Conservation (phyloP, 2,329 filamentous ascomycete species). For the Stromatinia cepivora region DNA sequence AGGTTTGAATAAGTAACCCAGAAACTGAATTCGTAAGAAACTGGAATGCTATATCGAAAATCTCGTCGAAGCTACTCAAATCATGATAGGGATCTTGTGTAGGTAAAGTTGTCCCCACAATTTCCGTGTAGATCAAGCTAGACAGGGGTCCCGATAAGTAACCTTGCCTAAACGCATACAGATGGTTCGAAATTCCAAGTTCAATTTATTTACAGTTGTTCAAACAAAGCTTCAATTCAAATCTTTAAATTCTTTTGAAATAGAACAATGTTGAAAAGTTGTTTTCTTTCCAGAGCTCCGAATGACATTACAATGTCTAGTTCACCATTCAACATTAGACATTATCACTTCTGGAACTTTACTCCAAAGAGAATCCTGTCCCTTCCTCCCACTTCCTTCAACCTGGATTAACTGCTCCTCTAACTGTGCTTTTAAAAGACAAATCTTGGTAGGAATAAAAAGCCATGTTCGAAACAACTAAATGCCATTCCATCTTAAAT, state of each 20-base stretch:
- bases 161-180: neutral
- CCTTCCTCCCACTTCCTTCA: neutral
- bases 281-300: too few species aligned
- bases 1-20: neutral
- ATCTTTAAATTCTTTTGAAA: too few species aligned
- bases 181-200: neutral
- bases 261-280: neutral
- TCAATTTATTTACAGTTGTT: neutral
- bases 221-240: too few species aligned
- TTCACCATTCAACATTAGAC: neutral
- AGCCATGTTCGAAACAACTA: neutral
- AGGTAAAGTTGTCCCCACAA: slow-evolving; percentile 20
- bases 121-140: slow-evolving; percentile 7
- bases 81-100: neutral
- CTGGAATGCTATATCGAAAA: neutral
- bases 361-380: neutral
- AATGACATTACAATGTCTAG: neutral
- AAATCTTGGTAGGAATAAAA: neutral
- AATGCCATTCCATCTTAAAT: neutral
- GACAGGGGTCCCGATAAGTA: slow-evolving; percentile 11
- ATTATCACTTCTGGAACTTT: neutral
- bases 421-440: too few species aligned
- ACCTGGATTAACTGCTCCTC: neutral
- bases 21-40: neutral
- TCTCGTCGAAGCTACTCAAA: neutral